phyloP scores from a whole-genome alignment of 352 stramenopile genomes.

The Pelagophyceae sp. region DNA sequence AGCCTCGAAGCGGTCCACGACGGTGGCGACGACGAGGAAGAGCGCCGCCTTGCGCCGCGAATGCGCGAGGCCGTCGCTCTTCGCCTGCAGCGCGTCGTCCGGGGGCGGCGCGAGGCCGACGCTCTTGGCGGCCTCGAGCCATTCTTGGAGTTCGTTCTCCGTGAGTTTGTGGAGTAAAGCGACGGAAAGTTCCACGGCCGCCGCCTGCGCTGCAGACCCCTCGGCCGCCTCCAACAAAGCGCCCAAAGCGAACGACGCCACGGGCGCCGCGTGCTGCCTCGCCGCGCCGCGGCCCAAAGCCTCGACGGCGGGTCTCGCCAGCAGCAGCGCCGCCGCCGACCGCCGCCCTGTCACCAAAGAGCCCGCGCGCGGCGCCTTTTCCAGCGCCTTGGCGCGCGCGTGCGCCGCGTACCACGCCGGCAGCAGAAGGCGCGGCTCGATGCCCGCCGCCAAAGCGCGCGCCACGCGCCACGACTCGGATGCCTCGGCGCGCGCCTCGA shows the following conservation, averaged over 20 bases:
- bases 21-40: background rate
- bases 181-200: background rate
- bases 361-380: background rate
- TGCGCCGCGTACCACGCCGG: background rate
- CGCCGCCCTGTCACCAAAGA: no score
- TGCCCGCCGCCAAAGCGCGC: background rate
- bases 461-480: background rate
- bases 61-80: background rate
- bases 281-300: background rate
- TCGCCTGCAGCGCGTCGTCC: background rate
- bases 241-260: background rate
- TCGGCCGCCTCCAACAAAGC: background rate
- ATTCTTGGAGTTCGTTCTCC: constrained; percentile 4
- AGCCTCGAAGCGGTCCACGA: background rate
- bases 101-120: background rate
- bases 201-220: background rate
- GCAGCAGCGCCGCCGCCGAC: background rate
- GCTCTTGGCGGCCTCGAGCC: background rate
- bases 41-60: background rate
- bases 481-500: background rate
- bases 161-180: constrained; percentile 1
- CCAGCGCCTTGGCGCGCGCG: background rate
- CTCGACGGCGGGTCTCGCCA: background rate
- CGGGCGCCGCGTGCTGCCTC: background rate
- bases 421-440: constrained; percentile 9